phyloP scores from a whole-genome alignment of 1,284 basidiomycete species.

The Cystobasidiaceae sp. region DNA sequence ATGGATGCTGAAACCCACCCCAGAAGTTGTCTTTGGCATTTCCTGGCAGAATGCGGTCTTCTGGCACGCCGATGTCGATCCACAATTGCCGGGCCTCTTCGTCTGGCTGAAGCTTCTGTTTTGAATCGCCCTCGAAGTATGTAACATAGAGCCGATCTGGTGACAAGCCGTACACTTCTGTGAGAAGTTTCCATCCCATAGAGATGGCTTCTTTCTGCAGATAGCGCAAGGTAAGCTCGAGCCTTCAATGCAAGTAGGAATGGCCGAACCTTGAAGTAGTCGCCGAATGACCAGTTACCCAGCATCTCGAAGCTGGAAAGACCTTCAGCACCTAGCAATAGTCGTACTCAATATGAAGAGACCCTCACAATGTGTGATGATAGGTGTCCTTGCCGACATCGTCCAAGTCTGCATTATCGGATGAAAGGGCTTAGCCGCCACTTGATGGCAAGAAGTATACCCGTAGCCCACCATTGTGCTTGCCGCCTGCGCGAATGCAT shows the following conservation, averaged over 20 bases:
- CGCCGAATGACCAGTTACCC: slow-evolving; percentile 98
- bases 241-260: no score
- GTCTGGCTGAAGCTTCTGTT: slow-evolving; percentile 82
- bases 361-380: slow-evolving; percentile 66
- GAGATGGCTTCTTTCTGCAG: slow-evolving; percentile 78
- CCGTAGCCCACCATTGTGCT: slow-evolving; percentile 77
- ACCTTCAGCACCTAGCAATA: no score
- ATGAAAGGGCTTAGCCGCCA: not conserved
- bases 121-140: slow-evolving; percentile 90
- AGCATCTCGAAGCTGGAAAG: slow-evolving; percentile 82
- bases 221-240: no score
- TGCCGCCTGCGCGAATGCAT: slow-evolving; percentile 96
- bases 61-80: slow-evolving; percentile 77
- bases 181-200: slow-evolving; percentile 93
- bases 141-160: slow-evolving; percentile 92
- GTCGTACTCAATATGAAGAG: no score
- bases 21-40: slow-evolving; percentile 99
- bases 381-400: slow-evolving; percentile 89
- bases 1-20: slow-evolving; percentile 58
- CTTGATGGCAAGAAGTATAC: not conserved
- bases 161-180: slow-evolving; percentile 78
- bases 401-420: slow-evolving; percentile 84
- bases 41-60: slow-evolving; percentile 86
- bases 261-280: slow-evolving; percentile 96
- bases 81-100: slow-evolving; percentile 75